A percentile compares a stretch with the other conserved stretches of the same genome.
Evolutionary conservation across 768 basidiomycete species (phyloP).

Genomic region (Obba rivulosa): DNA sequence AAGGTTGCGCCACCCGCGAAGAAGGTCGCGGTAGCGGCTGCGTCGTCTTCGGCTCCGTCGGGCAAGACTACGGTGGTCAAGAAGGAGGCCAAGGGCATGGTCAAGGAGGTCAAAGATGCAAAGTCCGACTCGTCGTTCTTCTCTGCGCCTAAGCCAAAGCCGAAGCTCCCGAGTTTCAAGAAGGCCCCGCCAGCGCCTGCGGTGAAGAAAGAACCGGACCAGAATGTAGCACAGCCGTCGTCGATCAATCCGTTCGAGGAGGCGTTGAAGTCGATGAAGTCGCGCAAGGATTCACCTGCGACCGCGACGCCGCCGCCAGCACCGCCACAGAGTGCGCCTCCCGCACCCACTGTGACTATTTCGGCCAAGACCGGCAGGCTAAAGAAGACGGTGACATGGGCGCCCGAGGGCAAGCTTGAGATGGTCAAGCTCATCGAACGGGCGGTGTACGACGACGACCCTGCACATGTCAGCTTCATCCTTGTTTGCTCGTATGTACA

Average conservation of each 20-base stretch:
- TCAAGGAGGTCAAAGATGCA: constrained; percentile 73
- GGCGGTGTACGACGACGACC: constrained; percentile 87
- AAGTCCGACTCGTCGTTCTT: constrained; percentile 88
- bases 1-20: constrained; percentile 54
- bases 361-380: constrained; percentile 40
- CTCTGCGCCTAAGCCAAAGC: constrained; percentile 79
- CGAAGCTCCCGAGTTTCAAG: constrained; percentile 82
- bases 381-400: constrained; percentile 79
- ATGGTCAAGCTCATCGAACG: constrained; percentile 75
- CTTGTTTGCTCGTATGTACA: constrained; percentile 33
- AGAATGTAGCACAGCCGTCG: constrained; percentile 69
- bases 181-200: constrained; percentile 46
- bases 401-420: constrained; percentile 68
- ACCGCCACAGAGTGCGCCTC: constrained; percentile 25
- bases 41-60: constrained; percentile 33
- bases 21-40: constrained; percentile 50
- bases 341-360: constrained; percentile 14
- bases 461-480: constrained; percentile 71
- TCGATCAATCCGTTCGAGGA: constrained; percentile 81
- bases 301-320: constrained; percentile 50
- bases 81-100: constrained; percentile 45
- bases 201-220: constrained; percentile 46
- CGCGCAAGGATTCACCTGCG: constrained; percentile 56
- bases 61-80: constrained; percentile 38
- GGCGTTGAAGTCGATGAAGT: constrained; percentile 73